Conservation (phyloP, 169 alveolate species). For the Plasmodium chabaudi region DNA sequence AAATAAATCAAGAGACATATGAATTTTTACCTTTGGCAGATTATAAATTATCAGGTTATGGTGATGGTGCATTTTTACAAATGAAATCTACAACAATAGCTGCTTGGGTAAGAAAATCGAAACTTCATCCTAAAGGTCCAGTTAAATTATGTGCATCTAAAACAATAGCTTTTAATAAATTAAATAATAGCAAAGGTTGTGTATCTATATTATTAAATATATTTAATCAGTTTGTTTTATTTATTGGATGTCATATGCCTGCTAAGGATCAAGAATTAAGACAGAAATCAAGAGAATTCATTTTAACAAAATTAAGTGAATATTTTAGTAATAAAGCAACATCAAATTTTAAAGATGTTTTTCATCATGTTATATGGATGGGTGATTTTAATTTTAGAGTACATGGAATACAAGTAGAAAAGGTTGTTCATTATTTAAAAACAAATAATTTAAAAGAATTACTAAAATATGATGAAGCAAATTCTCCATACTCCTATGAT, state of each 20-base stretch:
- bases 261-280: conserved; percentile 82
- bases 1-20: conserved; percentile 78
- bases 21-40: conserved; percentile 81
- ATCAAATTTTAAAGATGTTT: conserved; percentile 83
- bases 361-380: conserved; percentile 91
- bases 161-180: conserved; percentile 77
- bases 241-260: conserved; percentile 91
- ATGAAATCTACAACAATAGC: conserved; percentile 87
- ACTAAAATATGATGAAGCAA: conserved; percentile 59
- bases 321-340: conserved; percentile 81
- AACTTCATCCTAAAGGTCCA: conserved; percentile 76
- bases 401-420: conserved; percentile 61
- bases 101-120: conserved; percentile 79
- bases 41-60: conserved; percentile 86
- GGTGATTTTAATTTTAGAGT: conserved; percentile 90
- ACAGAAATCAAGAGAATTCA: conserved; percentile 81
- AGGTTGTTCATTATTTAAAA: conserved; percentile 69
- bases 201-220: conserved; percentile 83
- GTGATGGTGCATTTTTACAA: conserved; percentile 90
- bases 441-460: conserved; percentile 59
- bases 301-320: conserved; percentile 79
- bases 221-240: conserved; percentile 81
- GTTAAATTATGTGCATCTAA: conserved; percentile 79
- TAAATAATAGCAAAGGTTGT: conserved; percentile 89
- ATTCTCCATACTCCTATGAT: conserved; percentile 39